Conservation (phyloP, 306 rosid species). For the Citrullus colocynthis region DNA sequence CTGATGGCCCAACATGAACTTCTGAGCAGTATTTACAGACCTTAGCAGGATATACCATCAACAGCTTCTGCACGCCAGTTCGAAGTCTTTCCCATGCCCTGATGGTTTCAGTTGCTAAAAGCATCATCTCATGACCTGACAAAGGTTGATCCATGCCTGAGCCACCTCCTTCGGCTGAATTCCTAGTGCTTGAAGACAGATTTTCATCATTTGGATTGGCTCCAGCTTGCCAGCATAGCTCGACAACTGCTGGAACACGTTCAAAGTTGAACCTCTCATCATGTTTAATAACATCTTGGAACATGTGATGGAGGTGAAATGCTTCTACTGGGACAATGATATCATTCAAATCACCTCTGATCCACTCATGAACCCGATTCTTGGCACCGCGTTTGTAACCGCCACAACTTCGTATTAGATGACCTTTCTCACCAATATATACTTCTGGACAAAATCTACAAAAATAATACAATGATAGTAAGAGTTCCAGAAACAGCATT, state of each 20-base stretch:
- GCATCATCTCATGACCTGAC: conserved; percentile 29
- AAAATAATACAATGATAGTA: neutral
- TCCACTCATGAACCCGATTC: conserved; percentile 66
- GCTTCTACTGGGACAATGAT: conserved; percentile 66
- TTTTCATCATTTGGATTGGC: conserved; percentile 29
- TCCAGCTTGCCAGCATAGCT: conserved; percentile 87
- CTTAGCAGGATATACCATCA: conserved; percentile 64
- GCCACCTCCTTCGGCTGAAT: conserved; percentile 14
- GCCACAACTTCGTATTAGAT: conserved; percentile 55
- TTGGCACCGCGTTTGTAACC: conserved; percentile 53
- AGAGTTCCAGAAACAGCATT: neutral
- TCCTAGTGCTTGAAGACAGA: conserved; percentile 18
- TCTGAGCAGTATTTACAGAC: conserved; percentile 78
- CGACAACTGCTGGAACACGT: conserved; percentile 73
- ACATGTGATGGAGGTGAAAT: conserved; percentile 59
- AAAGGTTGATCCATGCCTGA: conserved; percentile 20
- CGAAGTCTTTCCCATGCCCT: conserved; percentile 67
- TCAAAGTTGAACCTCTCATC: conserved; percentile 69
- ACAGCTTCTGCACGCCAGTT: conserved; percentile 55
- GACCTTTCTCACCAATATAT: conserved; percentile 58
- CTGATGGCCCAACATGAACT: conserved; percentile 86
- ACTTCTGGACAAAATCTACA: conserved; percentile 76
- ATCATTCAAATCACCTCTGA: conserved; percentile 47
- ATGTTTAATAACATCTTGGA: conserved; percentile 58
- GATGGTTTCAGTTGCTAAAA: conserved; percentile 42